These are phyloP conservation scores for Picea abies DNA, from an alignment of 83 land plant genomes.

Conservation along the genomic window DNA sequence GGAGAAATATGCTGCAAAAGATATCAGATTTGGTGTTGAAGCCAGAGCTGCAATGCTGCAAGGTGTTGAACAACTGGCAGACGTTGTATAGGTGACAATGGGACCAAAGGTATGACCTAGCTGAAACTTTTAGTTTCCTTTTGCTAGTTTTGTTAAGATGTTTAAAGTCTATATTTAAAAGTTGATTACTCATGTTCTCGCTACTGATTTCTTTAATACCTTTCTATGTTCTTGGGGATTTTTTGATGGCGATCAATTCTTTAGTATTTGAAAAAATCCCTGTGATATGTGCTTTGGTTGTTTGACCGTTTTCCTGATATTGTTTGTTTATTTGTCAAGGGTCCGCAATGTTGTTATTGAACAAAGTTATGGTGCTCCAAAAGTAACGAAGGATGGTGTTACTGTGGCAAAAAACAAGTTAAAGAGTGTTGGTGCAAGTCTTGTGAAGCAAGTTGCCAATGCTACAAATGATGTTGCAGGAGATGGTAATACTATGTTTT, in stretches of 20 bases:
- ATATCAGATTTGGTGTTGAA: conserved; percentile 62
- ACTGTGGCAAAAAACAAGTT: conserved; percentile 76
- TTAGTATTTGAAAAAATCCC: too few relatives aligned
- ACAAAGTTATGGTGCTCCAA: conserved; percentile 70
- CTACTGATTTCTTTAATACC: too few relatives aligned
- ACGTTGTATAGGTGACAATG: conserved; percentile 83
- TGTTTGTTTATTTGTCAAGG: conserved; percentile 32
- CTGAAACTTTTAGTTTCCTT: background rate
- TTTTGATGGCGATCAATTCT: too few relatives aligned
- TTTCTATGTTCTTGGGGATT: too few relatives aligned
- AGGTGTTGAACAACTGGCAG: conserved; percentile 81
- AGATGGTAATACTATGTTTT: conserved; percentile 48
- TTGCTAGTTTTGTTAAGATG: background rate
- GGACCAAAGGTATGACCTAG: conserved; percentile 59
- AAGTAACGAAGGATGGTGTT: conserved; percentile 88
- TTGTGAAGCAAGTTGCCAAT: conserved; percentile 85
- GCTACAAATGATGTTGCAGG: conserved; percentile 82
- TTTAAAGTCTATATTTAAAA: too few relatives aligned
- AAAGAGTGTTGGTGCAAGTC: conserved; percentile 76
- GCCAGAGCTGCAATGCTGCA: conserved; percentile 71
- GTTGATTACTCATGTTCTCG: too few relatives aligned
- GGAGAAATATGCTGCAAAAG: conserved; percentile 74
- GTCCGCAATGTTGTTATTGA: conserved; percentile 80
- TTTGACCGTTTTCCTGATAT: background rate
- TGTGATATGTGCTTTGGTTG: background rate